Base-by-base conservation (phyloP, 257 asterid species). In the Solanum bukasovii region DNA sequence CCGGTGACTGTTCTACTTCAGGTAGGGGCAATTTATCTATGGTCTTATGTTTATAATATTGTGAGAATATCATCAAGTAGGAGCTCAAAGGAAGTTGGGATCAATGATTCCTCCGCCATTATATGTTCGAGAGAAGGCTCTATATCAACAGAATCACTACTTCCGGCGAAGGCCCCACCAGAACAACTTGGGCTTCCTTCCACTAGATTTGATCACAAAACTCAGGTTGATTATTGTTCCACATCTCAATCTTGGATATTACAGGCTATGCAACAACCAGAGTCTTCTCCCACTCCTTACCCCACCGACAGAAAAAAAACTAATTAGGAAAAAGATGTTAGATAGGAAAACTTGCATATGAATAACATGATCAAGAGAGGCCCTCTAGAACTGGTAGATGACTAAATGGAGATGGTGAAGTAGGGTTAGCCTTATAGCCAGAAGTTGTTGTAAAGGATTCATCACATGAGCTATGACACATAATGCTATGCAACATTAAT, bases 31-130 rank as follows among this genome's bases (percentile, higher is more conserved):
- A 93, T 96, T 78, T 94, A 91, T 88, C 89, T 95, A 25, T 96
- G 99, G 98, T 92, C 98, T 56, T 96, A 94, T 56, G 98, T 95
- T 40, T 96, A 94, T 86, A 96, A 96, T 77, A 94, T 94, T 13
- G 92, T 96, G 77, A 87, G 98, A 87, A 89, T 94, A 83, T 96
- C 96, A 77, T 89, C 98, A 79, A 90, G 83, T 56, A 88, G 79
- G 87, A 90, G 87, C 88, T 90, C 94, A 89, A 91, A 91, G 88
- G 97, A 93, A 87, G 94, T 89, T n/a, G 93, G 88, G 89, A 89
- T 90, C 84, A 90, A 65, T 8, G 93, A 93, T 90, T 88, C 95
- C 34, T 87, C 96, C 18, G 77, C 79, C 42, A 86, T 44, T 65
- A 91, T 65, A 87, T 83, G 92, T 83, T 44, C 94, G 4, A 90